phyloP scores from a whole-genome alignment of 2,329 filamentous ascomycete genomes.

The Volutella citrinella region DNA sequence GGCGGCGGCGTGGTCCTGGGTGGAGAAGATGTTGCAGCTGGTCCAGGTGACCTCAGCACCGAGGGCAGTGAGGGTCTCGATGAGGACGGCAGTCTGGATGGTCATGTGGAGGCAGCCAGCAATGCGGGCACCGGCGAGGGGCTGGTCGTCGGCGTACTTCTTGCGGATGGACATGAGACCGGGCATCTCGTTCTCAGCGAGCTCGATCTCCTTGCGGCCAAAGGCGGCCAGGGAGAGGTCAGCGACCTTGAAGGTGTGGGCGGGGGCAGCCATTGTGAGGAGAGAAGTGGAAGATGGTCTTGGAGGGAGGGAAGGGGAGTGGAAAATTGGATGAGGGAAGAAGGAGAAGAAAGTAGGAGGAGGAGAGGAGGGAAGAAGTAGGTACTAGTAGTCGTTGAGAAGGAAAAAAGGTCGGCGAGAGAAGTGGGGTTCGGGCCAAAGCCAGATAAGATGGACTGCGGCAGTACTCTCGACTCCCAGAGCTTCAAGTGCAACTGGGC shows the following conservation, averaged over 20 bases:
- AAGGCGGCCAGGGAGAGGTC: conserved; percentile 98
- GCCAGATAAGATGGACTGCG: conserved; percentile 22
- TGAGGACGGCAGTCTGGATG: conserved; percentile 98
- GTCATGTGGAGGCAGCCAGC: conserved; percentile 99
- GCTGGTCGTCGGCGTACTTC: conserved; percentile 92
- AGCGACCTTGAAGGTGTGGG: conserved; percentile 95
- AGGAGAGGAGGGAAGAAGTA: conserved; percentile 4
- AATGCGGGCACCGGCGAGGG: conserved; percentile 90
- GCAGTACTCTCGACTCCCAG: too few relatives aligned
- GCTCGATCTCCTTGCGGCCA: conserved; percentile 97
- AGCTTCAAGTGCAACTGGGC: too few relatives aligned
- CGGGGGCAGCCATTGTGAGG: conserved; percentile 72
- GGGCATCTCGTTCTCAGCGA: conserved; percentile 95
- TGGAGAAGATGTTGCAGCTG: conserved; percentile 99
- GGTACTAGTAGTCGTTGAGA: conserved; percentile 20
- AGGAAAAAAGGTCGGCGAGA: conserved; percentile 12
- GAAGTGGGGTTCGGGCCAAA: too few relatives aligned
- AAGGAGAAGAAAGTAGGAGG: conserved; percentile 13
- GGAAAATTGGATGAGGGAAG: conserved; percentile 15
- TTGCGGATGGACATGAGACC: conserved; percentile 92
- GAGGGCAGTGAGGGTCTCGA: conserved; percentile 92
- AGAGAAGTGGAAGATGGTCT: conserved; percentile 18
- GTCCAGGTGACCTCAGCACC: conserved; percentile 99
- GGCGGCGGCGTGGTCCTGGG: conserved; percentile 96
- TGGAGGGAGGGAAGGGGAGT: conserved; percentile 21